Percentiles rank a stretch among this genome's conserved stretches.
phyloP scores from a whole-genome alignment of 208 protist genomes.

The Acanthamoeba triangularis region DNA sequence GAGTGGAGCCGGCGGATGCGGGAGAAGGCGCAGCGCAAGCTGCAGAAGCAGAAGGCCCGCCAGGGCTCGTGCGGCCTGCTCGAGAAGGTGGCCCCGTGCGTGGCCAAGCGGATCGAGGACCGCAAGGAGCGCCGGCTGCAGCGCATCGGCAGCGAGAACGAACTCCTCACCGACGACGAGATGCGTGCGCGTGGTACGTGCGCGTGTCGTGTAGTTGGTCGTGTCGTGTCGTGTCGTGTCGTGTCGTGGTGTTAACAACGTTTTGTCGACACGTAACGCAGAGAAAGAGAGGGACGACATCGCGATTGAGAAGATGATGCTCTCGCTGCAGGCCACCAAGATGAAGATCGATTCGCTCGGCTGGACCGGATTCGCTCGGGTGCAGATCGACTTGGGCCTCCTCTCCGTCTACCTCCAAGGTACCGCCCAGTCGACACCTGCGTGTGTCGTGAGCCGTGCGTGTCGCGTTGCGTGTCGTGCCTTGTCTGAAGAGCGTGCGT shows the following conservation, averaged over 20 bases:
- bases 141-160: neutral
- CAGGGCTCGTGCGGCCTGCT: conserved; percentile 21
- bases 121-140: conserved; percentile 15
- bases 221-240: neutral
- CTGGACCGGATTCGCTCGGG: neutral
- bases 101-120: conserved; percentile 4
- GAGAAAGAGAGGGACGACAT: conserved; percentile 31
- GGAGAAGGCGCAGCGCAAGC: neutral
- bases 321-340: neutral
- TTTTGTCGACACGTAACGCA: neutral
- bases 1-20: neutral
- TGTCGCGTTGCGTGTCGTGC: too few relatives aligned
- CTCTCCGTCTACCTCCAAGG: conserved; percentile 19
- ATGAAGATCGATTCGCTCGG: conserved; percentile 60
- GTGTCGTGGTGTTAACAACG: neutral
- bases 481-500: neutral
- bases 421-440: neutral
- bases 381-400: conserved; percentile 21
- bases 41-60: neutral
- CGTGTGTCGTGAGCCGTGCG: neutral
- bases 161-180: neutral
- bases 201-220: neutral
- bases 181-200: neutral
- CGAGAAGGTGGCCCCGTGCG: conserved; percentile 41
- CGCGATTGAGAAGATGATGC: conserved; percentile 39